Evolutionary conservation across 768 basidiomycete species (phyloP), one percentile per base, ranked within the genome.

Genomic region (Pulveroboletus ravenelii): DNA sequence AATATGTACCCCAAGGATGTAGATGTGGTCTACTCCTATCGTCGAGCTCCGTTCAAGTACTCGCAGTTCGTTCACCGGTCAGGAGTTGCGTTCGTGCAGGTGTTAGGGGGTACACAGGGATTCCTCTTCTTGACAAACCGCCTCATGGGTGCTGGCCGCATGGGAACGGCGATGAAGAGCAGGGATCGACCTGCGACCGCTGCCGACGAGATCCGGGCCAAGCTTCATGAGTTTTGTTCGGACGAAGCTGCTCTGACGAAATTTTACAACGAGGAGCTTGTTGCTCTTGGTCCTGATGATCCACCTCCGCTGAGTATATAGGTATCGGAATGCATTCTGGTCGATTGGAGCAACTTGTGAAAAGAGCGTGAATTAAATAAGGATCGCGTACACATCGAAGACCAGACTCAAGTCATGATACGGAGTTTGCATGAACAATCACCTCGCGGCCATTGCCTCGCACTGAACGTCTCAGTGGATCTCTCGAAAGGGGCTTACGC

Each of bases 11-110:
- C 90, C 12, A 84, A 85, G 41, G 79, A 82, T 37, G 78, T 96
- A 51, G 87, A 93, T 56, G 89, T 92, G 17, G 74, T 85, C 20
- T 98, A 97, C 70, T 89, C 88, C 9, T 98, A 97, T 64, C 85
- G 94, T 13, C 84, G 87, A 35, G 71, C 80, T 37, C 76, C 84
- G 5, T 89, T 83, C 72, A 76, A 78, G 55, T 80, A 92, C 68
- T 89, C 92, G 17, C 95, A 98, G 64, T 97, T 91, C 65, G 87
- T 96, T 29, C 95, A 96, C 62, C 82, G 85, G 43, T 81, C 87
- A 5, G 96, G 96, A 2, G 81, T 88, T 20, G 93, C 90, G 9
- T 92, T 97, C 62, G 83, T 93, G 9, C 93, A 96, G 64, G 85
- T 95, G 51, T 62, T 93, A 5, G 89, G 87, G 2, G 89, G 84